Base-by-base conservation (phyloP, 495 filamentous ascomycete species). In the Endocarpon pusillum region DNA sequence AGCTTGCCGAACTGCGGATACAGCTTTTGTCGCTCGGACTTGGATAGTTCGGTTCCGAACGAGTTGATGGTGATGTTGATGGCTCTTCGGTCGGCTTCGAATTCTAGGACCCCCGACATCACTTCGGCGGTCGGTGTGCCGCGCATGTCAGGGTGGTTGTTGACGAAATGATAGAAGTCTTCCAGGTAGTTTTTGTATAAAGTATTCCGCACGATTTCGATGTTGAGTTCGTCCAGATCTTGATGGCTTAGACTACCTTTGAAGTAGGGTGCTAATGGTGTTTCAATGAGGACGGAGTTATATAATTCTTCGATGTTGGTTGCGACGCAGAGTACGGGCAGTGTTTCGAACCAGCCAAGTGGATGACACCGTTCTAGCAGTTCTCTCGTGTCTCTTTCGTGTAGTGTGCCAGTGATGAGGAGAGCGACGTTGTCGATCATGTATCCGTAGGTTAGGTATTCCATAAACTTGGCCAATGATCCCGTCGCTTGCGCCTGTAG, bases 401-500 rank as follows among this genome's bases (percentile, higher is more conserved):
- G 89, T 14, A 99, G 69, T 14, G 91, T 99, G 41, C 91, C 89
- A 23, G 89, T 99, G 55, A 99, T 99, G 45, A 99, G 73, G 16
- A 99, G 75, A 18, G 89, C 91, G 25, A 99, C 84, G 53, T 99
- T 99, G 58, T 99, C 89, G 57, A 99, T 99, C 89, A 99, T 99
- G 64, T 99, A 99, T 30, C 83, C 85, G 48, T 99, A 96, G 8
- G 87, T 96, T 36, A 99, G 61, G 54, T 93, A 99, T 49, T 94
- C 82, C 61, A 96, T 76, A 55, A 99, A 99, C 46, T 81, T 83
- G 33, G 85, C 76, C 15, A 93, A 71, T 0, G 82, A 80, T 4
- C 89, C 91, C 3, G 80, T 79, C 11, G 91, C 76, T 50, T 96
- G 91, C 25, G 82, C 83, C 44, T 85, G 76, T 33, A 99, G 63